A percentile compares a stretch with the other conserved stretches of the same genome.
phyloP scores from a whole-genome alignment of 768 basidiomycete species.

The Serpula lacrymans region DNA sequence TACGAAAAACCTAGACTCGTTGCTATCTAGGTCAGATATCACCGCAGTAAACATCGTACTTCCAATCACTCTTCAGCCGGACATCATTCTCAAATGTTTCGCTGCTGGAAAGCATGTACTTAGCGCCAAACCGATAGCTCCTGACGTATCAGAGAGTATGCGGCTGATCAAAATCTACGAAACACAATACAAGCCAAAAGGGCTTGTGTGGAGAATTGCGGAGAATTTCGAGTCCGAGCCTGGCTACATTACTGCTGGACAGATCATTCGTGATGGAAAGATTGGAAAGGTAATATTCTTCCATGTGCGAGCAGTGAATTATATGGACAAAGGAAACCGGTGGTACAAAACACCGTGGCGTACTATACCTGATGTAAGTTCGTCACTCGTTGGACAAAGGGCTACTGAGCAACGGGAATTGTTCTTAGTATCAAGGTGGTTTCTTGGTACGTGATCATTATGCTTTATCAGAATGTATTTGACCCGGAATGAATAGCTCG shows the following conservation, averaged over 20 bases:
- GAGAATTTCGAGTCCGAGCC: constrained; percentile 71
- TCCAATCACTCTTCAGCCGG: constrained; percentile 69
- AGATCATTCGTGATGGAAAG: constrained; percentile 48
- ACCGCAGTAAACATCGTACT: constrained; percentile 65
- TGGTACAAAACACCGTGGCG: constrained; percentile 81
- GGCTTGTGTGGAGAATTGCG: constrained; percentile 70
- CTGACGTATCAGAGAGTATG: constrained; percentile 56
- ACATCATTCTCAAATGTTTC: constrained; percentile 53
- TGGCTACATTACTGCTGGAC: constrained; percentile 35
- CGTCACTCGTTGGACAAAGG: not conserved
- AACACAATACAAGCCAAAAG: constrained; percentile 54
- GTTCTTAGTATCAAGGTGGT: constrained; percentile 60
- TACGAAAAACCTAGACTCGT: constrained; percentile 42
- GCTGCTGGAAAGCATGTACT: constrained; percentile 81
- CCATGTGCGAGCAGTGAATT: constrained; percentile 47
- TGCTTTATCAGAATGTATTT: constrained; percentile 5
- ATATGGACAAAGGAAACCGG: constrained; percentile 55
- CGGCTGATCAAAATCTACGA: constrained; percentile 63
- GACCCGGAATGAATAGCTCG: constrained; percentile 41
- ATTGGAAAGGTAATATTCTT: constrained; percentile 68
- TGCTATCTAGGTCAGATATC: constrained; percentile 65
- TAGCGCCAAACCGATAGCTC: constrained; percentile 78
- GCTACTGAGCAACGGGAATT: not conserved
- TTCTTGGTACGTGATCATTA: constrained; percentile 60
- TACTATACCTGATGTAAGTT: constrained; percentile 68